Conservation (phyloP, 139 green algal species). For the Closterium sp. region DNA sequence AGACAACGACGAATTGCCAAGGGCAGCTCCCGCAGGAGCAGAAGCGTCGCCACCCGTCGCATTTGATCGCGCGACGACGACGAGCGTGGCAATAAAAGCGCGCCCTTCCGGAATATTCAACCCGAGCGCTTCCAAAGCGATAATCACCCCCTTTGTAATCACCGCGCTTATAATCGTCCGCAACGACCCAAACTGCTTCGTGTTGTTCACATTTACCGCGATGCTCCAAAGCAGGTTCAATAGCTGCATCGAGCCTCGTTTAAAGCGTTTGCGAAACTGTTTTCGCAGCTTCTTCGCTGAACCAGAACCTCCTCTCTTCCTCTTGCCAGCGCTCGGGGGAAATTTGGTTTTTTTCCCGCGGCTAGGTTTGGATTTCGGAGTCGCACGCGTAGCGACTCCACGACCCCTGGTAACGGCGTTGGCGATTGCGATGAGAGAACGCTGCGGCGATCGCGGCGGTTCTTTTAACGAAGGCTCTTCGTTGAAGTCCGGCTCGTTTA, state of each 20-base stretch:
- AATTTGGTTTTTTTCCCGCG: background rate
- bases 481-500: too few relatives aligned
- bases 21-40: background rate
- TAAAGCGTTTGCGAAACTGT: background rate
- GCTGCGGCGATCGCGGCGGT: too few relatives aligned
- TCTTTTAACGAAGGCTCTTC: too few relatives aligned
- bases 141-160: background rate
- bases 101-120: background rate
- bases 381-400: background rate
- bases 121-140: background rate
- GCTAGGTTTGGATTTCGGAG: background rate
- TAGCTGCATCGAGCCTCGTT: background rate
- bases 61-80: background rate
- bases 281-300: background rate
- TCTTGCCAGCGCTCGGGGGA: background rate
- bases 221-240: background rate
- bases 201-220: background rate
- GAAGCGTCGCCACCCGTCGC: background rate
- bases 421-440: background rate
- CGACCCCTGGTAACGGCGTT: background rate
- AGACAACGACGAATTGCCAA: background rate
- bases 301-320: background rate
- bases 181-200: background rate
- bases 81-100: background rate
- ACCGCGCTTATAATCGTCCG: background rate